These are phyloP conservation scores for Hypoxylon perforatum DNA, from an alignment of 495 filamentous ascomycete genomes.

Conservation along the genomic window DNA sequence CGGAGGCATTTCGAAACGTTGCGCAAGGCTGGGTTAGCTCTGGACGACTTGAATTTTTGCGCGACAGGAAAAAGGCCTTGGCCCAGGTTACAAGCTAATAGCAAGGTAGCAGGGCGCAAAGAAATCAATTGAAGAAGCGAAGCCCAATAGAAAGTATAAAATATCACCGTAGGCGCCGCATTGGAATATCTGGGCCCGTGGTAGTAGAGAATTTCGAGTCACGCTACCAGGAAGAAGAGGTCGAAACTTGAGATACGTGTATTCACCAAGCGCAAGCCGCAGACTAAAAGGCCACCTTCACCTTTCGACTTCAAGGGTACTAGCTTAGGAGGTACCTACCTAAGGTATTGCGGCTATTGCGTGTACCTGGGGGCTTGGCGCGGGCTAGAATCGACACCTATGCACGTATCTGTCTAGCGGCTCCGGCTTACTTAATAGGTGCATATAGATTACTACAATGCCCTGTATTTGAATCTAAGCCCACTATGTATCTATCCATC, in stretches of 20 bases:
- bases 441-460: neutral
- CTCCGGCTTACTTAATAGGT: neutral
- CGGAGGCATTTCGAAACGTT: constrained; percentile 60
- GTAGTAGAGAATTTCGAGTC: constrained; percentile 25
- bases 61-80: constrained; percentile 12
- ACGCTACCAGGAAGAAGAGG: constrained; percentile 8
- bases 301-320: constrained; percentile 34
- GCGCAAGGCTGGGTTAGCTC: constrained; percentile 7
- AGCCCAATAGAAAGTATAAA: constrained; percentile 21
- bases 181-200: constrained; percentile 26
- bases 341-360: no score
- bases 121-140: constrained; percentile 21
- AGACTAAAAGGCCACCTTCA: constrained; percentile 48
- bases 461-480: no score
- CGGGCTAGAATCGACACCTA: neutral
- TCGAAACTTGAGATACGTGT: constrained; percentile 24
- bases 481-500: no score
- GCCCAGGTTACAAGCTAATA: neutral
- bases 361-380: no score
- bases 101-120: neutral
- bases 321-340: no score
- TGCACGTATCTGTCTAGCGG: neutral
- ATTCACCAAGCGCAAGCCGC: neutral
- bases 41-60: constrained; percentile 27
- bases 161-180: constrained; percentile 40